Conservation (phyloP, 139 green algal species). For the Gonium pectorale region DNA sequence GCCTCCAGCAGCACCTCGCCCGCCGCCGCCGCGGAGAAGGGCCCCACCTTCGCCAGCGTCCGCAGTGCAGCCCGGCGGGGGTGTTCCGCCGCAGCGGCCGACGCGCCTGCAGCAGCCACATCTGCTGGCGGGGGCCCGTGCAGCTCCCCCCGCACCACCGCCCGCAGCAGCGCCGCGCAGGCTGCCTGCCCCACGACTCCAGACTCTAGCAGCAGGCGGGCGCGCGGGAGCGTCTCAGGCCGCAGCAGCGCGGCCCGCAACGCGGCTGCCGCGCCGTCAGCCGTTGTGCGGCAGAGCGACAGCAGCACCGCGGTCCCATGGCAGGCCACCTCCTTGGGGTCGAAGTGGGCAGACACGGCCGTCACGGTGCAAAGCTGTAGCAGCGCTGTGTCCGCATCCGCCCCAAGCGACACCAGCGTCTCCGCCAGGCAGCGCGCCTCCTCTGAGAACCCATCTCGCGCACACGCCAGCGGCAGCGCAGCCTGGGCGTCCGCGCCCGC, state of each 20-base stretch:
- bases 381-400: not conserved
- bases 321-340: not conserved
- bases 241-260: not conserved
- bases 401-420: not conserved
- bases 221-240: not conserved
- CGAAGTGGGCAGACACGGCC: too few relatives aligned
- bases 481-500: not conserved
- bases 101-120: too few relatives aligned
- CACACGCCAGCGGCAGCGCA: not conserved
- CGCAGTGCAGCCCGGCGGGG: not conserved
- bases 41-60: too few relatives aligned
- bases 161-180: slow-evolving; percentile 1
- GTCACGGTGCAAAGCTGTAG: not conserved
- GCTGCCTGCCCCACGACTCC: not conserved
- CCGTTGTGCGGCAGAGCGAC: not conserved
- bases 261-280: not conserved
- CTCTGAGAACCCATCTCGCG: too few relatives aligned
- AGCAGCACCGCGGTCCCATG: not conserved
- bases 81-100: not conserved
- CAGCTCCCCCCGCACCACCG: not conserved
- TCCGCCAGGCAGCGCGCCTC: not conserved
- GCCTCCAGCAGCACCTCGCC: not conserved
- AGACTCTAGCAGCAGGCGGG: not conserved
- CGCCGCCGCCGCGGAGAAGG: too few relatives aligned
- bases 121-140: not conserved